Evolutionary conservation across 1,139 yeast species (phyloP), one percentile per base, ranked within the genome.

Genomic region (Nakaseomyces sp.): DNA sequence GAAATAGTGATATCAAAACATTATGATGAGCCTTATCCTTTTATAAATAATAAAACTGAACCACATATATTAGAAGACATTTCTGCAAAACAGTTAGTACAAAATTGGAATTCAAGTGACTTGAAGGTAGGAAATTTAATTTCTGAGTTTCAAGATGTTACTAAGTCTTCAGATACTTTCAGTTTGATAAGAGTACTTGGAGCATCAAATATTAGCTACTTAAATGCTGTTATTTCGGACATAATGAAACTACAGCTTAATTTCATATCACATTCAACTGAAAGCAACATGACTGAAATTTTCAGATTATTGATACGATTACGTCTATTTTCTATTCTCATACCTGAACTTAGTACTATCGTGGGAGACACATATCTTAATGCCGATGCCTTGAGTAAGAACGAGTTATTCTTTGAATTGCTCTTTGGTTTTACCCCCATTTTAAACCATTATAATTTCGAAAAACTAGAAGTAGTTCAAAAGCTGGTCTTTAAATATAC

Each of bases 401-500:
- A 32, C 18, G 12, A 32, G 12, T 7, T 10, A 5, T 17, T 32
- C 36, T 32, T 19, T n/a, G 15, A 32, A 19, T 18, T 19, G 18
- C 5, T 32, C 5, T 32, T 32, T 5, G 36, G 36, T 18, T 32
- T 32, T 17, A 17, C 4, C 12, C 36, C 36, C 10, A 15, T 32
- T 18, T 17, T 32, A 32, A 19, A 5, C 12, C 13, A 32, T n/a
- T 8, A 32, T 17, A 18, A 18, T 17, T 17, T 17, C 12, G 24
- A 32, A 18, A 6, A 19, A 8, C 4, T 18, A 5, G 36, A 32
- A 32, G 24, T 17, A 10, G 24, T 32, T 32, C 36, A 32, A 32
- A 32, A 32, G 15, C n/a, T 8, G 36, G 36, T 32, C 24, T 32
- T 32, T 19, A 7, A 12, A n/a, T 18, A 32, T 32, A 32, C 36